These are phyloP conservation scores for Plasmodium vinckei DNA, from an alignment of 169 alveolate species.

Conservation along the genomic window DNA sequence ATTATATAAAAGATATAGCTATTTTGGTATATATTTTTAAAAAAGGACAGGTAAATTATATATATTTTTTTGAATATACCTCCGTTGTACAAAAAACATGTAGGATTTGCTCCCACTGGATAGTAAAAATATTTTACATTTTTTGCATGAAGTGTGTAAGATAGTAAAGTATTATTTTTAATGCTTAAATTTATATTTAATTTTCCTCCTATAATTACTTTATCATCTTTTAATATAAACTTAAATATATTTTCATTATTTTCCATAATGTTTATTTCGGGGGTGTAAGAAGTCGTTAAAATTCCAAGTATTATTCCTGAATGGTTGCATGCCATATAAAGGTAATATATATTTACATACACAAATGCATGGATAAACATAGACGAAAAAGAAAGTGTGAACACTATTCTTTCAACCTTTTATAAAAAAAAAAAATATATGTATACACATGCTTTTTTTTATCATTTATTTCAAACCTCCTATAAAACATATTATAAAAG, in stretches of 20 bases:
- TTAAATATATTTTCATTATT: constrained; percentile 75
- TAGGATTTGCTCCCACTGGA: constrained; percentile 79
- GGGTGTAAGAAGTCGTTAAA: constrained; percentile 68
- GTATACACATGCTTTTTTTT: neutral
- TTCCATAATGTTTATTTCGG: constrained; percentile 48
- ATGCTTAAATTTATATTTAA: constrained; percentile 64
- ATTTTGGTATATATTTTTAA: neutral
- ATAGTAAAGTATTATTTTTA: constrained; percentile 77
- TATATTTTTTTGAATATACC: constrained; percentile 19
- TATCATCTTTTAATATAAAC: constrained; percentile 27
- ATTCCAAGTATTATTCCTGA: constrained; percentile 61
- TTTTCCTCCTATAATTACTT: constrained; percentile 80
- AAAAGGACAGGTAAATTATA: neutral
- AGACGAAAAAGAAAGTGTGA: no score
- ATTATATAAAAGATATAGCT: neutral
- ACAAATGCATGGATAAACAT: neutral
- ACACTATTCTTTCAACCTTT: no score
- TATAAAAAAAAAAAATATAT: neutral
- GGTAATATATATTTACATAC: neutral
- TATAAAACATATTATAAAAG: constrained; percentile 47
- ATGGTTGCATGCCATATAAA: neutral
- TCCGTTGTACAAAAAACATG: constrained; percentile 77
- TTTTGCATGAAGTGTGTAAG: constrained; percentile 75
- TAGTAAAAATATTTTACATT: constrained; percentile 75
- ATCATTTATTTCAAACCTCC: constrained; percentile 38